These are phyloP conservation scores for Scolecobasidium constrictum DNA, from an alignment of 2,329 filamentous ascomycete genomes.

Conservation along the genomic window DNA sequence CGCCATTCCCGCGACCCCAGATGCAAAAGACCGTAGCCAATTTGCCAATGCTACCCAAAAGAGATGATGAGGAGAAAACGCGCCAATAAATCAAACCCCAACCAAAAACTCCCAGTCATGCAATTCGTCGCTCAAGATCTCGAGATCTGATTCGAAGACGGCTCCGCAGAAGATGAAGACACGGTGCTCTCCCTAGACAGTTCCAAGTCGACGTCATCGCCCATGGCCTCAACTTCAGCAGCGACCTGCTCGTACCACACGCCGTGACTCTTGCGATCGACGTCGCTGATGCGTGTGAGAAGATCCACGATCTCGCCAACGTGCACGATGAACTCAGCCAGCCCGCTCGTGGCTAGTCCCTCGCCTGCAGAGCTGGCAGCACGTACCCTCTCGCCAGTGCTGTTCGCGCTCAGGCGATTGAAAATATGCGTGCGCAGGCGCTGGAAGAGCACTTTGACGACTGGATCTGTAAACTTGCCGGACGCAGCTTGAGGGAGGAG, in stretches of 20 bases:
- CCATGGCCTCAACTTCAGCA: conserved; percentile 34
- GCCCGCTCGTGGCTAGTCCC: conserved; percentile 55
- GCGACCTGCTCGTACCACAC: conserved; percentile 61
- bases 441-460: conserved; percentile 57
- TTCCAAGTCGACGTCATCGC: not conserved
- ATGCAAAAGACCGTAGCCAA: too few relatives aligned
- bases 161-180: not conserved
- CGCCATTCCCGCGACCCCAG: too few relatives aligned
- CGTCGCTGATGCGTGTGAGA: conserved; percentile 51
- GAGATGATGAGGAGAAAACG: too few relatives aligned
- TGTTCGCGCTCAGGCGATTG: conserved; percentile 51
- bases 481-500: conserved; percentile 43
- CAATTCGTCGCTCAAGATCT: too few relatives aligned
- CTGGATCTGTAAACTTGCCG: conserved; percentile 45
- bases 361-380: conserved; percentile 59
- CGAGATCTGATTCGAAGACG: too few relatives aligned
- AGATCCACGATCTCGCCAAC: conserved; percentile 61
- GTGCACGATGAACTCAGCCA: conserved; percentile 62
- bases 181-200: not conserved
- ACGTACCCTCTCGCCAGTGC: conserved; percentile 58
- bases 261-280: conserved; percentile 59
- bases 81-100: too few relatives aligned
- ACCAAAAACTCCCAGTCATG: too few relatives aligned
- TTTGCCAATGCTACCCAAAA: too few relatives aligned
- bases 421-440: conserved; percentile 58